Conservation (phyloP, 169 alveolate genomes). For the Eimeria necatrix region DNA sequence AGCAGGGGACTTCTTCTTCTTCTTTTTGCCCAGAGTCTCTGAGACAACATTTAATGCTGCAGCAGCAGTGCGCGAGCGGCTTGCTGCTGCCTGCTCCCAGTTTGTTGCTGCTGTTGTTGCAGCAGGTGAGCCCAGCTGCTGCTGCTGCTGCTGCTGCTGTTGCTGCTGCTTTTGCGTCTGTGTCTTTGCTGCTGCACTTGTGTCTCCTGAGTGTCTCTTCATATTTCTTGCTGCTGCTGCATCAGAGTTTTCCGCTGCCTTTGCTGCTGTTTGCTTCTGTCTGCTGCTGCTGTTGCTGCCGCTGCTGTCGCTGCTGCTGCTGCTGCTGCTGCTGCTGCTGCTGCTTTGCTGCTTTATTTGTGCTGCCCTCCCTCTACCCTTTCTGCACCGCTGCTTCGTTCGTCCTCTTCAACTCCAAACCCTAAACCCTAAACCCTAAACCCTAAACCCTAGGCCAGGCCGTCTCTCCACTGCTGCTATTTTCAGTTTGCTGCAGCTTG, state of each 20-base stretch:
- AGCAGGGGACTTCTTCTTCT: not conserved
- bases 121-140: not conserved
- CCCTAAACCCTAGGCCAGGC: not conserved
- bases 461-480: not conserved
- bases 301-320: too few species aligned
- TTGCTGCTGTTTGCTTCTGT: too few species aligned
- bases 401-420: not conserved
- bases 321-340: too few species aligned
- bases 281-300: too few species aligned
- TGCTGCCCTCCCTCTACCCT: not conserved
- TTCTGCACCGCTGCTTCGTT: not conserved
- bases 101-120: constrained; percentile 1
- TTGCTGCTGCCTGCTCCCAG: not conserved
- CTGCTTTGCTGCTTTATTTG: not conserved
- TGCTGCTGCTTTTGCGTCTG: not conserved
- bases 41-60: not conserved
- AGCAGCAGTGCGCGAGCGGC: not conserved
- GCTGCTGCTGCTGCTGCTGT: not conserved
- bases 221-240: too few species aligned
- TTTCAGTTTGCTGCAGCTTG: not conserved
- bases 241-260: too few species aligned
- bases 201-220: not conserved
- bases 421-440: not conserved
- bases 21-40: not conserved
- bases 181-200: not conserved